These are phyloP conservation scores for Torulaspora microellipsoides DNA, from an alignment of 805 yeast species.

Conservation along the genomic window DNA sequence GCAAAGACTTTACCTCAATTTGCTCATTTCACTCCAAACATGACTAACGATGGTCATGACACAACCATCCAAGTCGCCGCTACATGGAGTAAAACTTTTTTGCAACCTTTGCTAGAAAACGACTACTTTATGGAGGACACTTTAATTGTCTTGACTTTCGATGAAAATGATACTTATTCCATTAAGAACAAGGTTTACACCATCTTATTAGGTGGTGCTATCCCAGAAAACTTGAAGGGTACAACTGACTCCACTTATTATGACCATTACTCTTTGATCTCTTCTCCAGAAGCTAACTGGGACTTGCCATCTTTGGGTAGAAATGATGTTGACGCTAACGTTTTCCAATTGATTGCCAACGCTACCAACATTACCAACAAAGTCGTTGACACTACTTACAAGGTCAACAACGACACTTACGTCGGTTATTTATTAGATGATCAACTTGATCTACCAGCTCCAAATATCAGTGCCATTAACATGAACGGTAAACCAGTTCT, in stretches of 20 bases:
- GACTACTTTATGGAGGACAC: slow-evolving; percentile 45
- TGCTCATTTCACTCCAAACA: slow-evolving; percentile 50
- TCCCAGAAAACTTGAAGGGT: slow-evolving; percentile 40
- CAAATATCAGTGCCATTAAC: slow-evolving; percentile 36
- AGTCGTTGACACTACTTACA: slow-evolving; percentile 34
- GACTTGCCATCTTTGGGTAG: slow-evolving; percentile 47
- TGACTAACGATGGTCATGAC: slow-evolving; percentile 52
- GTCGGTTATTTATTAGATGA: slow-evolving; percentile 34
- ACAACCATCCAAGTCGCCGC: slow-evolving; percentile 44
- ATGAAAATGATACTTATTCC: slow-evolving; percentile 43
- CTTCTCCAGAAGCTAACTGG: slow-evolving; percentile 51
- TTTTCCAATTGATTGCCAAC: slow-evolving; percentile 41
- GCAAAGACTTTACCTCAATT: slow-evolving; percentile 46
- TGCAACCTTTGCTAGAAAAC: slow-evolving; percentile 42
- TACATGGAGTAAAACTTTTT: slow-evolving; percentile 42
- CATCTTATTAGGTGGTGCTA: slow-evolving; percentile 45
- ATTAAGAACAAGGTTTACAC: slow-evolving; percentile 44
- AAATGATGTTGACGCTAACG: slow-evolving; percentile 47
- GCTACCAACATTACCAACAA: slow-evolving; percentile 31
- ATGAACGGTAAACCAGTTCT: slow-evolving; percentile 35
- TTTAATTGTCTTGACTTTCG: slow-evolving; percentile 46
- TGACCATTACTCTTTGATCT: slow-evolving; percentile 48
- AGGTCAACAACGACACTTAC: slow-evolving; percentile 34
- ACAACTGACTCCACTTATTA: slow-evolving; percentile 46
- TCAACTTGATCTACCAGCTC: slow-evolving; percentile 33